Evolutionary conservation across 225 moss, liverwort and hornwort genomes (phyloP).

Genomic region (Thuidium tamariscinum): DNA sequence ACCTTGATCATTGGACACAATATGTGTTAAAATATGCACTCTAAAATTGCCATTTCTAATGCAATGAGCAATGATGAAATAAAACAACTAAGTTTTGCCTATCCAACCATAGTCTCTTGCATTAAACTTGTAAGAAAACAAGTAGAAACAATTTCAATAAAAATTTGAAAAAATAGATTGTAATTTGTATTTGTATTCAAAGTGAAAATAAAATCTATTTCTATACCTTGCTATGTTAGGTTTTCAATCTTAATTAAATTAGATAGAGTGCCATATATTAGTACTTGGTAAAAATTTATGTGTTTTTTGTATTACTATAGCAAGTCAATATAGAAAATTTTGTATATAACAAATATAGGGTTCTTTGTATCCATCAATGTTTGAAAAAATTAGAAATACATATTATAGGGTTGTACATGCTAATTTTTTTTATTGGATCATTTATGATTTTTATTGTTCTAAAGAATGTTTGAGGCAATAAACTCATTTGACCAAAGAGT

Average conservation of each 20-base stretch:
- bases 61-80: background rate
- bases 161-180: background rate
- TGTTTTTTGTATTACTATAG: background rate
- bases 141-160: background rate
- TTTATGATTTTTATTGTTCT: background rate
- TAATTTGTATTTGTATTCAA: background rate
- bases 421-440: background rate
- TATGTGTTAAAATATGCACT: background rate
- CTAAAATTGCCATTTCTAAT: background rate
- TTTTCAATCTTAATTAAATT: background rate
- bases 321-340: background rate
- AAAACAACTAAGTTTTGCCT: background rate
- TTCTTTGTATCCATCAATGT: background rate
- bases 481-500: background rate
- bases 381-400: background rate
- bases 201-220: background rate
- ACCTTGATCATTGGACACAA: fast-evolving
- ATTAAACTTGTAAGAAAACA: background rate
- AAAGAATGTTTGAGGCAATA: background rate
- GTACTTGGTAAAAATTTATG: background rate
- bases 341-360: too few relatives aligned
- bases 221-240: background rate
- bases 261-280: background rate
- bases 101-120: background rate
- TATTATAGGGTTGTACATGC: background rate